Evolutionary conservation across 1,284 basidiomycete species (phyloP).

Genomic region (Pseudozyma flocculosa): DNA sequence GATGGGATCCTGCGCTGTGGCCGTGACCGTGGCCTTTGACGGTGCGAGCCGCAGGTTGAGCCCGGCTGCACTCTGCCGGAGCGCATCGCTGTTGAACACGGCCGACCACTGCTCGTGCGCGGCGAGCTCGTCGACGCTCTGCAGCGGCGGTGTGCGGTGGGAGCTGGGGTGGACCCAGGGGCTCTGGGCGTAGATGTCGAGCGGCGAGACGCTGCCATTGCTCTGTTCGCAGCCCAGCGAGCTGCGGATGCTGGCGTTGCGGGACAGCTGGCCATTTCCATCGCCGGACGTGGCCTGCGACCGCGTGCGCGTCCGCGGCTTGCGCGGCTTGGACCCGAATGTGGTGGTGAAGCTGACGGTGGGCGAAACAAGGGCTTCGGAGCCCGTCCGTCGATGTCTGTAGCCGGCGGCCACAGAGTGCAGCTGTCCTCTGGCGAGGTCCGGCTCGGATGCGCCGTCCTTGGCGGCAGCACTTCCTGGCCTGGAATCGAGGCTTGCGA

Average conservation of each 20-base stretch:
- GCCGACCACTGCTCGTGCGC: not conserved
- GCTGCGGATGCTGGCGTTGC: constrained; percentile 5
- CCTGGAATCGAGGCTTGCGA: no score
- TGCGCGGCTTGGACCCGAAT: constrained; percentile 18
- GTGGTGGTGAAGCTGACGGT: constrained; percentile 21
- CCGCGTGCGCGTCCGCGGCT: constrained; percentile 11
- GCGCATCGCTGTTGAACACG: not conserved
- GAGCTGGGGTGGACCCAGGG: not conserved
- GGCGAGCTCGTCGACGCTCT: not conserved
- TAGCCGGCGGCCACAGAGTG: no score
- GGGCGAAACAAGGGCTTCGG: constrained; percentile 7
- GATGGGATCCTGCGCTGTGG: not conserved
- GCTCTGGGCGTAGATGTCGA: constrained; percentile 3
- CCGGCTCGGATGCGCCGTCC: not conserved
- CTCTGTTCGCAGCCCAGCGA: constrained; percentile 3
- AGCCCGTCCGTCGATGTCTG: not conserved
- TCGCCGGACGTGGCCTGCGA: constrained; percentile 12
- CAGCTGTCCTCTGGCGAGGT: not conserved
- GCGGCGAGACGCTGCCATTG: constrained; percentile 20
- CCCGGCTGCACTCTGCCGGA: not conserved
- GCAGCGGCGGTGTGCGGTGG: not conserved
- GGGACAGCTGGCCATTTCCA: constrained; percentile 8
- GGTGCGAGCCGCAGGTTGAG: not conserved
- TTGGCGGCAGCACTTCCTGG: not conserved
- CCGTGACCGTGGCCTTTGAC: no score